Evolutionary conservation across 208 protist species (phyloP), one percentile per base, ranked within the genome.

Genomic region (Crithidia bombi): DNA sequence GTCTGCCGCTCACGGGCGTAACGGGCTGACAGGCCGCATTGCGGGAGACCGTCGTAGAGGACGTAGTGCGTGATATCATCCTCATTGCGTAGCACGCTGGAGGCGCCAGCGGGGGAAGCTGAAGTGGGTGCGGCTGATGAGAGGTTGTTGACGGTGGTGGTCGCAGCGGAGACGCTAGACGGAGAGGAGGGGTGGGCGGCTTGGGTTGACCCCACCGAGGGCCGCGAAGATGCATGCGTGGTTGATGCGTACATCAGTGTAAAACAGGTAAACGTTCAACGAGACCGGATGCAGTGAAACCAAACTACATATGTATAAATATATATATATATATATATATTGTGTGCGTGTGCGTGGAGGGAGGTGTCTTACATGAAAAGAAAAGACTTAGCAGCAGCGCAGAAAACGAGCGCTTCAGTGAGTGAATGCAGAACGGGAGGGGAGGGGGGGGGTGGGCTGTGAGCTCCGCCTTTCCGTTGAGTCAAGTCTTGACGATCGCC

Each of bases 21-120:
- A 4, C 58, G 46, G 26, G 49, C 7, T 4, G 52, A 19, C 3
- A 43, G 41, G 10, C 68, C 66, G 33, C 73, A 59, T 5, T 56
- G 21, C n/a, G 75, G 73, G n/a, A 89, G 52, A 14, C 79, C 77
- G 39, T 78, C 75, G 43, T 85, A 69, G 5, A 85, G 77, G 15
- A 84, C 73, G 50, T 90, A 75, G 5, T 76, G 47, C 23, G 61
- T 52, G 12, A 68, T 12, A 14, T 78, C 63, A 5, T 76, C 75
- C 25, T 78, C 65, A 11, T 33, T 65, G 38, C 32, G 44, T 26
- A 61, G 50, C 21, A 67, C 4, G 15, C 36, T 12, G 32, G 36
- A 58, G 10, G 56, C 12, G 19, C 19, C n/a, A 41, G 4, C 28
- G 28, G 17, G 10, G 21, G 32, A 54, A 26, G 30, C n/a, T 1